A percentile compares a stretch with the other conserved stretches of the same genome.
These are phyloP conservation scores for Penicillium arizonense DNA, from an alignment of 495 filamentous ascomycete species.

Conservation along the genomic window DNA sequence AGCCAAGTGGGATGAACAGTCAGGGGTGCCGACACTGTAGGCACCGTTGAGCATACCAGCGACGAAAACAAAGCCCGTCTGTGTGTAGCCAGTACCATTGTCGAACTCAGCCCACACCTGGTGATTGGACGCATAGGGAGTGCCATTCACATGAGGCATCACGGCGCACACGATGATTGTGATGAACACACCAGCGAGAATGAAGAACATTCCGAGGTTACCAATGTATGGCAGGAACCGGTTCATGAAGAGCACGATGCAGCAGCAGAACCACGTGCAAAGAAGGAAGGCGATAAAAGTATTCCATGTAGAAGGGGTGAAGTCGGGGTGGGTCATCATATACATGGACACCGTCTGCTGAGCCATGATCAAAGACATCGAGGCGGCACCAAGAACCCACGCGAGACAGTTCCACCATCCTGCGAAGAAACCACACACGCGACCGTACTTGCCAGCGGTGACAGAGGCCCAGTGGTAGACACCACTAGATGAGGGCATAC, in stretches of 20 bases:
- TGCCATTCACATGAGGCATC: slow-evolving; percentile 58
- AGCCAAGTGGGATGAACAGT: slow-evolving; percentile 72
- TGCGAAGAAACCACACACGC: slow-evolving; percentile 70
- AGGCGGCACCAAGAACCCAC: slow-evolving; percentile 65
- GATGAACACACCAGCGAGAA: slow-evolving; percentile 65
- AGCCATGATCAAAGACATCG: slow-evolving; percentile 64
- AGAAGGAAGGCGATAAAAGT: slow-evolving; percentile 70
- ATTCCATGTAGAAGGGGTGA: slow-evolving; percentile 65
- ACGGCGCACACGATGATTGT: slow-evolving; percentile 72
- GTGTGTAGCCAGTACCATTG: slow-evolving; percentile 66
- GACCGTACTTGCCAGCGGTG: slow-evolving; percentile 68
- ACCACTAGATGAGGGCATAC: slow-evolving; percentile 77
- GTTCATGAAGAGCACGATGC: slow-evolving; percentile 69
- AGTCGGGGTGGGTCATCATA: slow-evolving; percentile 63
- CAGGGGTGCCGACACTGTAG: slow-evolving; percentile 80
- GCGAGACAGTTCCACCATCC: slow-evolving; percentile 80
- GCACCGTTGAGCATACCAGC: slow-evolving; percentile 83
- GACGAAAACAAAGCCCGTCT: slow-evolving; percentile 73
- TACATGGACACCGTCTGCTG: slow-evolving; percentile 73
- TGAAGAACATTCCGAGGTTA: slow-evolving; percentile 65
- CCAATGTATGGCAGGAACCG: slow-evolving; percentile 63
- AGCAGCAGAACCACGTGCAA: slow-evolving; percentile 64
- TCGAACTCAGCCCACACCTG: slow-evolving; percentile 65
- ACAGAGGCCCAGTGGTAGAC: slow-evolving; percentile 85
- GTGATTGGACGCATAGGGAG: slow-evolving; percentile 50